Conservation (phyloP, 805 yeast genomes). For the Brettanomyces nanus region DNA sequence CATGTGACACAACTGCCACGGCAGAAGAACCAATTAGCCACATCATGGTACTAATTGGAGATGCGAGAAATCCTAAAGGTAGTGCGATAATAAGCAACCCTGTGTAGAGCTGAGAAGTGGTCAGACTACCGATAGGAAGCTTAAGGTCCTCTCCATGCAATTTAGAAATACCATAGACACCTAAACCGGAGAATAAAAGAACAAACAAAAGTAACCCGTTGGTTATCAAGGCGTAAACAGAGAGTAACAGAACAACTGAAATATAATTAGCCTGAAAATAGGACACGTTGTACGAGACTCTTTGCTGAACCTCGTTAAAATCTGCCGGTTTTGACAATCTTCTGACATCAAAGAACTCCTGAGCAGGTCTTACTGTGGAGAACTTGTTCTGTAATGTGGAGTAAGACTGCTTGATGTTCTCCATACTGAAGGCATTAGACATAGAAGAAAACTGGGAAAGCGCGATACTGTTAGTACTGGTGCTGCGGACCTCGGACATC, state of each 20-base stretch:
- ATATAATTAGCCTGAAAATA: slow-evolving; percentile 85
- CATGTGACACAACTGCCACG: slow-evolving; percentile 82
- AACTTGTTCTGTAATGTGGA: slow-evolving; percentile 52
- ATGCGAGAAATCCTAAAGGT: slow-evolving; percentile 34
- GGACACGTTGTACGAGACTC: slow-evolving; percentile 79
- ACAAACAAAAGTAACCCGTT: slow-evolving; percentile 82
- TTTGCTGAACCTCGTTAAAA: slow-evolving; percentile 80
- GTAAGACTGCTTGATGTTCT: slow-evolving; percentile 30
- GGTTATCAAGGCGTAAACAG: slow-evolving; percentile 80
- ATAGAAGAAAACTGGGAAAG: slow-evolving; percentile 13
- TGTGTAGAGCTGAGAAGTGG: slow-evolving; percentile 83
- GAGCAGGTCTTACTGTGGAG: slow-evolving; percentile 75
- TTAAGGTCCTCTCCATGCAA: slow-evolving; percentile 79
- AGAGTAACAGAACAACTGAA: slow-evolving; percentile 59
- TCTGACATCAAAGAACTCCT: slow-evolving; percentile 87
- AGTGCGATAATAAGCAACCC: slow-evolving; percentile 64
- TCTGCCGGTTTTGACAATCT: slow-evolving; percentile 86
- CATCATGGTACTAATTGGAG: slow-evolving; percentile 69
- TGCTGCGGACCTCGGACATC: neutral
- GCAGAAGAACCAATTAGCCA: slow-evolving; percentile 96
- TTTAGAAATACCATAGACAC: slow-evolving; percentile 69
- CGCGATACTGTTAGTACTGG: neutral
- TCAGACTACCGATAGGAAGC: slow-evolving; percentile 63
- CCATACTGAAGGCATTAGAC: slow-evolving; percentile 42
- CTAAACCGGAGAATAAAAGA: slow-evolving; percentile 60